Evolutionary conservation across 2,329 filamentous ascomycete species (phyloP).

Genomic region (Geosmithia flava): DNA sequence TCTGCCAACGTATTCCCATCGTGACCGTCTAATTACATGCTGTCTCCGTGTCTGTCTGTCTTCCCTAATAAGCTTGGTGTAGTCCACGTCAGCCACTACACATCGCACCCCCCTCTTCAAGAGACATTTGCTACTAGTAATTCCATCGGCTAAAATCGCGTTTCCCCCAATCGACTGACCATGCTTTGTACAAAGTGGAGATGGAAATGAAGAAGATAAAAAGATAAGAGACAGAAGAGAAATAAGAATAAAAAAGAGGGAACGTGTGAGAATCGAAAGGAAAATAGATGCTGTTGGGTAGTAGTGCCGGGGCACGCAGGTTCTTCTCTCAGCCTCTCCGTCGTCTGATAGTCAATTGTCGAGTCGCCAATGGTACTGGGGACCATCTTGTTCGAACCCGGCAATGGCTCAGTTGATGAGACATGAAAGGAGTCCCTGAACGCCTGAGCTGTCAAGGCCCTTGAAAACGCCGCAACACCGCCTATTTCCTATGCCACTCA

Average conservation of each 20-base stretch:
- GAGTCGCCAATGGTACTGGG: too few species aligned
- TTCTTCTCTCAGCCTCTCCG: background rate
- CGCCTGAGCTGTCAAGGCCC: background rate
- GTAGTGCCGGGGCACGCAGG: background rate
- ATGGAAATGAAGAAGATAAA: constrained; percentile 1
- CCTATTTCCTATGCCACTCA: background rate
- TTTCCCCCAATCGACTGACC: constrained; percentile 10
- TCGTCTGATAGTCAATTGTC: background rate
- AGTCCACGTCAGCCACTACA: background rate
- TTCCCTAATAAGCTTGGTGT: background rate
- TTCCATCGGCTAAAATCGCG: background rate
- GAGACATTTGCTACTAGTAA: background rate
- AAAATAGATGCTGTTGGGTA: background rate
- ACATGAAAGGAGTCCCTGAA: background rate
- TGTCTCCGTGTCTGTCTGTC: background rate
- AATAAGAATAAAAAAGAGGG: background rate
- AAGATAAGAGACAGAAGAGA: background rate
- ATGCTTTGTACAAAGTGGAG: constrained; percentile 18
- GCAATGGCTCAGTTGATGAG: background rate
- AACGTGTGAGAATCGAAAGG: background rate
- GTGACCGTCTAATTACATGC: background rate
- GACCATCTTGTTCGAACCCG: background rate
- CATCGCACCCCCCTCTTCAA: background rate
- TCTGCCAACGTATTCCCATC: background rate
- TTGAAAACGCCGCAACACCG: constrained; percentile 1